phyloP scores from a whole-genome alignment of 2,329 filamentous ascomycete species.

The Botrytis medusae region DNA sequence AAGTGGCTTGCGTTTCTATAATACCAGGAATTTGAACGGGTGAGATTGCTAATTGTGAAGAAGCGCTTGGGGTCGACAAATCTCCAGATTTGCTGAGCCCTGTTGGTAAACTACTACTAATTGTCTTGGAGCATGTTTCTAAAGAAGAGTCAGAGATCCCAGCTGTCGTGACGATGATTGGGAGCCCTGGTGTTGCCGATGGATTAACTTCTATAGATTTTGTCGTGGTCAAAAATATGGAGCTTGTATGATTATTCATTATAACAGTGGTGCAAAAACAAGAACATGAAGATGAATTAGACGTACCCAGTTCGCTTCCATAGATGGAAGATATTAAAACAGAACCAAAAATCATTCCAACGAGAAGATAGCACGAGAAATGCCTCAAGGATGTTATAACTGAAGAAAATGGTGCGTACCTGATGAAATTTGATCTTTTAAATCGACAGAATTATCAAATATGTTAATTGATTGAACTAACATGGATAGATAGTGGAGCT shows the following conservation, averaged over 20 bases:
- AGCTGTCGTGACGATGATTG: not conserved
- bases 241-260: not conserved
- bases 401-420: not conserved
- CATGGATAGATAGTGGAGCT: not conserved
- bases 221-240: not conserved
- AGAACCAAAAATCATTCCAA: not conserved
- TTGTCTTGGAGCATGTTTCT: not conserved
- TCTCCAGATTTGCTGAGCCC: not conserved
- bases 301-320: not conserved
- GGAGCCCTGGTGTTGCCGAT: not conserved
- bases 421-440: not conserved
- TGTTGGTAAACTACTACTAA: not conserved
- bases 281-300: not conserved
- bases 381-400: not conserved
- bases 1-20: too few species aligned
- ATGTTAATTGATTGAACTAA: too few species aligned
- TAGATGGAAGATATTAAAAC: not conserved
- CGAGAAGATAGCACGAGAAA: not conserved
- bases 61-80: too few species aligned
- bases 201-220: not conserved
- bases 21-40: too few species aligned
- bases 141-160: not conserved
- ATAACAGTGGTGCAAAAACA: not conserved
- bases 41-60: too few species aligned
- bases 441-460: not conserved